phyloP scores from a whole-genome alignment of 768 basidiomycete genomes.

The Steccherinum ochraceum region DNA sequence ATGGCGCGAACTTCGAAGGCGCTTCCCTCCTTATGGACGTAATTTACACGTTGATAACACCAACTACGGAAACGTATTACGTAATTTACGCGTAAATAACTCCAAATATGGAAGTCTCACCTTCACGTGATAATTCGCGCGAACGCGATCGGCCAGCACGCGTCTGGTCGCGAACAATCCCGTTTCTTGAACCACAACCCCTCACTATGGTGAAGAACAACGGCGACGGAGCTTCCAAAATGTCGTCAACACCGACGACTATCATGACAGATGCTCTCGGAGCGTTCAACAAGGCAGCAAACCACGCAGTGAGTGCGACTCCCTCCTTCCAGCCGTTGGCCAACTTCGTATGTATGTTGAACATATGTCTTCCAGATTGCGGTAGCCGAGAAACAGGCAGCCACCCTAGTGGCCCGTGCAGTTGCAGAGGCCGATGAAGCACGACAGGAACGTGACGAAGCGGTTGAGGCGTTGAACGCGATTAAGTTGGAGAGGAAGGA shows the following conservation, averaged over 20 bases:
- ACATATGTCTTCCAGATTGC: slow-evolving; percentile 51
- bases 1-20: too few species aligned
- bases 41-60: too few species aligned
- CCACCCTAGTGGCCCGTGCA: slow-evolving; percentile 45
- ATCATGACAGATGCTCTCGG: slow-evolving; percentile 36
- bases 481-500: slow-evolving; percentile 39
- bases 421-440: slow-evolving; percentile 40
- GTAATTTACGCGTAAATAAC: too few species aligned
- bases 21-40: too few species aligned
- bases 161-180: background rate
- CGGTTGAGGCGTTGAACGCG: slow-evolving; percentile 38
- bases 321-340: slow-evolving; percentile 6
- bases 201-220: background rate
- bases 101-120: background rate
- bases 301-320: slow-evolving; percentile 29
- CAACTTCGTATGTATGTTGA: too few species aligned
- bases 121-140: background rate
- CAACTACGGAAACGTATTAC: too few species aligned
- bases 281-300: slow-evolving; percentile 33
- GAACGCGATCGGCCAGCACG: background rate
- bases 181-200: background rate
- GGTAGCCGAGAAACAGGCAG: slow-evolving; percentile 49
- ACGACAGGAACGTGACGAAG: slow-evolving; percentile 43
- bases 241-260: slow-evolving; percentile 22
- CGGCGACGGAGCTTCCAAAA: background rate